Percentiles rank a stretch among this genome's conserved stretches.
Evolutionary conservation across 2,329 filamentous ascomycete species (phyloP).

Genomic region (Truncatella angustata): DNA sequence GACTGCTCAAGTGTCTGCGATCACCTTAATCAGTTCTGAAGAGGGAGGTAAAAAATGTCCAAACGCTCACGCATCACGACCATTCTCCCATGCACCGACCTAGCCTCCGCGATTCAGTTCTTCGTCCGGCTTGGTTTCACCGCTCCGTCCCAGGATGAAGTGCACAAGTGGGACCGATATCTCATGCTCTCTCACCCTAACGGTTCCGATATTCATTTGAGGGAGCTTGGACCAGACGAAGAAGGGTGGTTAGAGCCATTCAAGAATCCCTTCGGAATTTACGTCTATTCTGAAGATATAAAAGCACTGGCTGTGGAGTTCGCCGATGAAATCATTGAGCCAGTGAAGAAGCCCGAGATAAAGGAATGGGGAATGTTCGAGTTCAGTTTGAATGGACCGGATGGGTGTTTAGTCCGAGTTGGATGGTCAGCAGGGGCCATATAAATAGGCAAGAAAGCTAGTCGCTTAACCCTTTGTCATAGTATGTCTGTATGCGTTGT

Average conservation of each 20-base stretch:
- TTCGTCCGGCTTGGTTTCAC: slow-evolving; percentile 7
- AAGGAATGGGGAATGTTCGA: slow-evolving; percentile 8
- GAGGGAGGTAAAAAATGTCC: background rate
- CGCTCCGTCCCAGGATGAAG: background rate
- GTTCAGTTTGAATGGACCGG: slow-evolving; percentile 5
- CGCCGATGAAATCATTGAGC: slow-evolving; percentile 4
- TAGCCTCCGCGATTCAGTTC: slow-evolving; percentile 2
- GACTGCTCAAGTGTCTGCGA: background rate
- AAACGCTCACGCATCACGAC: background rate
- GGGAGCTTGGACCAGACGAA: background rate
- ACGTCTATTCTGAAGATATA: slow-evolving; percentile 2
- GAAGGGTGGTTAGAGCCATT: background rate
- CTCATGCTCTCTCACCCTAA: slow-evolving; percentile 3
- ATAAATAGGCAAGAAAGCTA: background rate
- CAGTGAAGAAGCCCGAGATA: slow-evolving; percentile 1
- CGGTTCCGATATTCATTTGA: slow-evolving; percentile 4
- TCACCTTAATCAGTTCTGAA: background rate
- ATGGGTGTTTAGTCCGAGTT: slow-evolving; percentile 7
- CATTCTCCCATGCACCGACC: background rate
- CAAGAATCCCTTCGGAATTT: slow-evolving; percentile 4
- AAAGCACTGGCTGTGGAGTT: slow-evolving; percentile 2
- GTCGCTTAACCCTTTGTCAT: too few species aligned
- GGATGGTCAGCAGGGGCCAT: background rate
- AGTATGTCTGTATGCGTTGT: too few species aligned
- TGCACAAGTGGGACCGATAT: background rate